Base-by-base conservation (phyloP, 2,329 filamentous ascomycete species). In the Niveomyces coronatus region DNA sequence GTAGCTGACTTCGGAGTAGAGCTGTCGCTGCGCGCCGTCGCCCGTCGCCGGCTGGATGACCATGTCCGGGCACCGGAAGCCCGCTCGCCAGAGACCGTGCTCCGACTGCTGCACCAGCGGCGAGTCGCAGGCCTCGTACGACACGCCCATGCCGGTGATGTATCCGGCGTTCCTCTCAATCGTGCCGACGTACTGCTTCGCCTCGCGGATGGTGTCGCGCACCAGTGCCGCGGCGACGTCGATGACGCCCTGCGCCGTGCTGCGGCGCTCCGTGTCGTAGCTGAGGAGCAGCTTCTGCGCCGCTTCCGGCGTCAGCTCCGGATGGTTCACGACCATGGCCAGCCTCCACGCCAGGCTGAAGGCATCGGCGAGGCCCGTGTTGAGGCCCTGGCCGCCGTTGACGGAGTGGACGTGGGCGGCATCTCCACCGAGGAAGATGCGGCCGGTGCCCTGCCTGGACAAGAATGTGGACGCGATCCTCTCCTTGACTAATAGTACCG, bases 361-460 rank as follows among this genome's bases (percentile, higher is more conserved):
- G 0, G 71, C 69, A 48, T 76, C 72, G 5, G 68, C 65, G 22
- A 76, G 63, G 4, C 73, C 72, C 0, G 71, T 76, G 45, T 77
- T 77, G 46, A 76, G 61, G 1, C 74, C 73, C 44, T 76, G 71
- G 0, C 71, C 73, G 0, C 71, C 72, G 8, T 71, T 69, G 24
- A 70, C 68, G 1, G 62, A 70, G 41, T 75, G 70, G 3, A 71
- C 70, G 39, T 77, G 72, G 1, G 69, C 70, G 0, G 71, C 70
- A 39, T 77, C 74, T 3, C 73, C 73, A 6, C 67, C 70, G 1
- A 76, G 54, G 31, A 75, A 63, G 4, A 70, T 57, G 8, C 67
- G 61, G 4, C 67, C 68, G 4, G 49, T 45, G 8, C 64, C 62
- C 26, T 55, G 49, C 13, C 50, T 54, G 5, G 61, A 62, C 9